Evolutionary conservation across 1,284 basidiomycete species (phyloP).

Genomic region (Microbotryomycetes sp.): DNA sequence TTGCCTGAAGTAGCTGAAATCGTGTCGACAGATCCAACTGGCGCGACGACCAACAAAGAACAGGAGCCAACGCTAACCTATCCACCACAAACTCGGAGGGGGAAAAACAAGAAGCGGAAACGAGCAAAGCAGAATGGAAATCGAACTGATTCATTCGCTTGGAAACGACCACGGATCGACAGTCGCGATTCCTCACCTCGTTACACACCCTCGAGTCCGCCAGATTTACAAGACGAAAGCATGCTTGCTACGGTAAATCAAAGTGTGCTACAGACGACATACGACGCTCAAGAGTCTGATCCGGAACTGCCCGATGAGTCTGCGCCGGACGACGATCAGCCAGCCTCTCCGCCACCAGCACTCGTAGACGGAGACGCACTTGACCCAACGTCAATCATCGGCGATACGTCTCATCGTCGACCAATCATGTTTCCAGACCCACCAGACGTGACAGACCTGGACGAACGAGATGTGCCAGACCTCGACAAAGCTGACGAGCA

Average conservation of each 20-base stretch:
- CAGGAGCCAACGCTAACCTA: neutral
- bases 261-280: too few species aligned
- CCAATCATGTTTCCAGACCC: too few species aligned
- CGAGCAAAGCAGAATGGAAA: neutral
- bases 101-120: neutral
- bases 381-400: neutral
- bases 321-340: neutral
- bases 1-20: constrained; percentile 7
- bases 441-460: neutral
- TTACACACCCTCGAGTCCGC: neutral
- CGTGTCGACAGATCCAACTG: neutral
- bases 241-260: too few species aligned
- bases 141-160: neutral
- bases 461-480: neutral
- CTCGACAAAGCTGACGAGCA: neutral
- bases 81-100: neutral
- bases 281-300: neutral
- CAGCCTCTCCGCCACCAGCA: neutral
- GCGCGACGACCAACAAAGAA: neutral
- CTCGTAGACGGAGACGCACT: neutral
- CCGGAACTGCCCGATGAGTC: neutral
- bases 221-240: neutral
- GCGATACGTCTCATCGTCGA: neutral
- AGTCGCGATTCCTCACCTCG: too few species aligned
- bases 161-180: too few species aligned